These are phyloP conservation scores for Madurella mycetomatis DNA, from an alignment of 2,329 filamentous ascomycete species.

Conservation along the genomic window DNA sequence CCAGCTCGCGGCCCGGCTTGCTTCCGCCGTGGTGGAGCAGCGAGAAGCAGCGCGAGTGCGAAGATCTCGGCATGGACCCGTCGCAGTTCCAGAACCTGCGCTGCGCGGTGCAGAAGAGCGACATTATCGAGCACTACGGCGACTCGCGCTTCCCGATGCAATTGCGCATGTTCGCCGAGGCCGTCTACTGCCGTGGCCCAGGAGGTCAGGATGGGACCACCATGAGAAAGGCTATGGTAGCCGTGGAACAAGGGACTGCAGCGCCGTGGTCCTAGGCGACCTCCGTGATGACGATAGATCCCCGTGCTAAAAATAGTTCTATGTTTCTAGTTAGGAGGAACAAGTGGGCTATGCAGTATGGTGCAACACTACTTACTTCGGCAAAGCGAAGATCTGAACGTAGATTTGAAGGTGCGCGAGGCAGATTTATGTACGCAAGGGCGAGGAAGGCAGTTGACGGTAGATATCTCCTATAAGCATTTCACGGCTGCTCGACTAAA, in stretches of 20 bases:
- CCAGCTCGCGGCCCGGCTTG: constrained; percentile 25
- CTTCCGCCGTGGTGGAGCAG: constrained; percentile 44
- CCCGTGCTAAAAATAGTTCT: too few species aligned
- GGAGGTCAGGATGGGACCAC: constrained; percentile 28
- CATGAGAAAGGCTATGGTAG: constrained; percentile 23
- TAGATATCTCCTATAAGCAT: too few species aligned
- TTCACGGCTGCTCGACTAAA: too few species aligned
- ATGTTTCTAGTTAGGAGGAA: too few species aligned
- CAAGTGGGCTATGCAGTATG: too few species aligned
- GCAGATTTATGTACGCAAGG: too few species aligned
- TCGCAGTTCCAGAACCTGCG: constrained; percentile 30
- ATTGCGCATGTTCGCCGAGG: constrained; percentile 45
- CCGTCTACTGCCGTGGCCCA: constrained; percentile 31
- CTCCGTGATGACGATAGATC: too few species aligned
- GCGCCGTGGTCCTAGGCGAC: too few species aligned
- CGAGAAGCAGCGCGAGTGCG: constrained; percentile 37
- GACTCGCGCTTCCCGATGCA: constrained; percentile 45
- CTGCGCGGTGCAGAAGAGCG: constrained; percentile 30
- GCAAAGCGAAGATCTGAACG: too few species aligned
- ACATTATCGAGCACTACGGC: constrained; percentile 40
- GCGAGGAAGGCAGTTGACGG: too few species aligned
- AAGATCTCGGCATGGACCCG: constrained; percentile 30
- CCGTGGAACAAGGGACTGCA: background rate
- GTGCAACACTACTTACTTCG: too few species aligned
- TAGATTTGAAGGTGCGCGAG: too few species aligned